phyloP scores from a whole-genome alignment of 2,329 filamentous ascomycete genomes.

The Akanthomyces dipterigenus region DNA sequence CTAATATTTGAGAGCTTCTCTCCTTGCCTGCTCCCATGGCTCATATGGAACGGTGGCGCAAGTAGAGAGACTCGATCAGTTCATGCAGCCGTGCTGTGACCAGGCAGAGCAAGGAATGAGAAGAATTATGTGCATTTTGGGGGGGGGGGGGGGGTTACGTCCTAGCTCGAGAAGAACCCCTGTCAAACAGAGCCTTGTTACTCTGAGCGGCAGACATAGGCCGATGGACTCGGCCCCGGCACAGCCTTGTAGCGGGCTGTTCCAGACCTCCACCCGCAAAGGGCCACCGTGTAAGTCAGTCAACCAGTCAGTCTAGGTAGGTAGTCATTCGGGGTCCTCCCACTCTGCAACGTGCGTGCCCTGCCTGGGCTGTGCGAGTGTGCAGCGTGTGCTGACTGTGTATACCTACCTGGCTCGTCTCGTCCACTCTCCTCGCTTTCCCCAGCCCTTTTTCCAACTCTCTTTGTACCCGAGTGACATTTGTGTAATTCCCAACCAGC shows the following conservation, averaged over 20 bases:
- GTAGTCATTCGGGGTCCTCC: neutral
- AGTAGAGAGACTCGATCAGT: too few relatives aligned
- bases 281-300: neutral
- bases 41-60: too few relatives aligned
- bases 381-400: neutral
- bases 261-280: neutral
- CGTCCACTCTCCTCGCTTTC: neutral
- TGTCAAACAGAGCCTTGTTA: too few relatives aligned
- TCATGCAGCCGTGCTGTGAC: too few relatives aligned
- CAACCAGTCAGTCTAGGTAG: too few relatives aligned
- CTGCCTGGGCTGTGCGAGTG: neutral
- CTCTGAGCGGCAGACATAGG: neutral
- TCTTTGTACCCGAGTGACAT: neutral
- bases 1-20: too few relatives aligned
- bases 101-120: too few relatives aligned
- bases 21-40: too few relatives aligned
- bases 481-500: neutral
- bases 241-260: conserved; percentile 3
- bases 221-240: conserved; percentile 7
- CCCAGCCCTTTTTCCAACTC: neutral
- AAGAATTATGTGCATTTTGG: too few relatives aligned
- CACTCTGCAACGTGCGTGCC: neutral
- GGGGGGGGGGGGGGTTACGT: too few relatives aligned
- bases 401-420: neutral
- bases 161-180: too few relatives aligned